Conservation (phyloP, 169 alveolate species). For the Blepharisma undulans region DNA sequence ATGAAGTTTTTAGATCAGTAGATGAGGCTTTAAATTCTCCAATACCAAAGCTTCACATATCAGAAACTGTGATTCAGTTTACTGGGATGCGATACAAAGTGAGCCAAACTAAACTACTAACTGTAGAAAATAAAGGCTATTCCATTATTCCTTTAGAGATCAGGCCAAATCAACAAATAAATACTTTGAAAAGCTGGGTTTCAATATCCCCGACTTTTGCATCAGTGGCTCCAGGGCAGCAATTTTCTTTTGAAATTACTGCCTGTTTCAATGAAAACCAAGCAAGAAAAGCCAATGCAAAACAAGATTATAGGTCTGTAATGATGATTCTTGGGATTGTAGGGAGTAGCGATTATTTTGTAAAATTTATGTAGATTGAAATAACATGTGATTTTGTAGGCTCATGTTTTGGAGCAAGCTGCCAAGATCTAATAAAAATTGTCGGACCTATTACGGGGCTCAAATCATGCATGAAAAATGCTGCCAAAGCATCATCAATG, state of each 20-base stretch:
- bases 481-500: not conserved
- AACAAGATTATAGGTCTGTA: not conserved
- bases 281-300: not conserved
- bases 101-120: not conserved
- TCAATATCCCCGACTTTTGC: not conserved
- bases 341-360: not conserved
- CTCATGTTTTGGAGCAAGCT: conserved; percentile 10
- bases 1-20: not conserved
- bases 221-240: not conserved
- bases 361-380: not conserved
- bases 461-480: not conserved
- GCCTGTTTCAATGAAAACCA: not conserved
- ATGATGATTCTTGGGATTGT: not conserved
- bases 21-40: not conserved
- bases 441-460: not conserved
- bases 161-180: not conserved
- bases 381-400: not conserved
- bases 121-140: not conserved
- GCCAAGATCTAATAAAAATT: not conserved
- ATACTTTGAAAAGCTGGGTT: not conserved
- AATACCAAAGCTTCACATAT: not conserved
- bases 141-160: not conserved
- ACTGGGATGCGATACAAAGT: not conserved
- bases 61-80: not conserved
- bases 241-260: not conserved